These are phyloP conservation scores for Helminthosporium solani DNA, from an alignment of 2,329 filamentous ascomycete species.

Conservation along the genomic window DNA sequence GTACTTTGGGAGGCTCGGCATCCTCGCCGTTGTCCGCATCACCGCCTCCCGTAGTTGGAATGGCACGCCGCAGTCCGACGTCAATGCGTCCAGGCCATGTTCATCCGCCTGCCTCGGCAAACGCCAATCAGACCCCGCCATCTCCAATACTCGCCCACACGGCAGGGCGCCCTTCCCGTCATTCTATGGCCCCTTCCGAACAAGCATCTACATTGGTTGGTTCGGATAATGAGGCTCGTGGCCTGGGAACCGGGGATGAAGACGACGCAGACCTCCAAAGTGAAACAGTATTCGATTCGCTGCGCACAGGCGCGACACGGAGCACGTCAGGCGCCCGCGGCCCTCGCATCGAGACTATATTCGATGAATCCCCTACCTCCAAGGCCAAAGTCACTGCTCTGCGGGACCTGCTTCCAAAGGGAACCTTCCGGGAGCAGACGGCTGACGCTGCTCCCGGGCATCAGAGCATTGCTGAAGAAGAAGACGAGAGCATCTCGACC, in stretches of 20 bases:
- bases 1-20: conserved; percentile 14
- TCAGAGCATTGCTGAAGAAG: conserved; percentile 52
- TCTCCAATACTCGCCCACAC: conserved; percentile 37
- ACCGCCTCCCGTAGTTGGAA: conserved; percentile 20
- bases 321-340: conserved; percentile 65
- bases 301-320: conserved; percentile 69
- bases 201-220: conserved; percentile 66
- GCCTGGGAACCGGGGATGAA: conserved; percentile 68
- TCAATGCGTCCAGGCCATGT: conserved; percentile 35
- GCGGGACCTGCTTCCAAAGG: conserved; percentile 51
- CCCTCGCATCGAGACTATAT: conserved; percentile 73
- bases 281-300: conserved; percentile 74
- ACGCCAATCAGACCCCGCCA: conserved; percentile 37
- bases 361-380: conserved; percentile 68
- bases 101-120: conserved; percentile 29
- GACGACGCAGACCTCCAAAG: conserved; percentile 78
- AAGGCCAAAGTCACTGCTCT: conserved; percentile 49
- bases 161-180: conserved; percentile 49
- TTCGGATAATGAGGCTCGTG: conserved; percentile 67
- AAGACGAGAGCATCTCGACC: conserved; percentile 53
- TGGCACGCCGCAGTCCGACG: conserved; percentile 26
- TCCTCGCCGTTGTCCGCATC: conserved; percentile 30
- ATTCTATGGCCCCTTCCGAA: conserved; percentile 60
- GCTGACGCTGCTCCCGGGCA: conserved; percentile 36
- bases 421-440: conserved; percentile 44